phyloP scores from a whole-genome alignment of 495 filamentous ascomycete species.

The Penicillium tannophilum region DNA sequence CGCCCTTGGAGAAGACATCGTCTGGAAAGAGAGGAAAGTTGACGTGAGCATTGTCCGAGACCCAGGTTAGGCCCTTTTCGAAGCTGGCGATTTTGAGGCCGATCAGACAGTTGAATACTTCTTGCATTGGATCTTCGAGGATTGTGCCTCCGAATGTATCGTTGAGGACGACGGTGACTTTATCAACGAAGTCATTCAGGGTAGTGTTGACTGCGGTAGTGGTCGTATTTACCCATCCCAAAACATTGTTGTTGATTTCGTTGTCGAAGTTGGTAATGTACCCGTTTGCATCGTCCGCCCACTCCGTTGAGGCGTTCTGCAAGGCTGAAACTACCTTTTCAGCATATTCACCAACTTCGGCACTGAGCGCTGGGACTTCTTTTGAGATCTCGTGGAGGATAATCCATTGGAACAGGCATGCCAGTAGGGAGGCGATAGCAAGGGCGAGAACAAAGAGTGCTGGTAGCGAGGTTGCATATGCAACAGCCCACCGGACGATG shows the following conservation, averaged over 20 bases:
- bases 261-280: conserved; percentile 67
- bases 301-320: conserved; percentile 70
- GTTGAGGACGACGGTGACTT: conserved; percentile 71
- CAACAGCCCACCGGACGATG: conserved; percentile 79
- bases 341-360: conserved; percentile 80
- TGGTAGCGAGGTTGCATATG: conserved; percentile 81
- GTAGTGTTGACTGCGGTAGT: conserved; percentile 83
- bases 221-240: conserved; percentile 85
- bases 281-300: conserved; percentile 76
- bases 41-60: conserved; percentile 81
- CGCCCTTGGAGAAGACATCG: conserved; percentile 83
- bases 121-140: conserved; percentile 70
- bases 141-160: conserved; percentile 78
- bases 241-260: conserved; percentile 79
- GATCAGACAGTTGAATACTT: conserved; percentile 74
- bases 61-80: conserved; percentile 86
- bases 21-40: conserved; percentile 75
- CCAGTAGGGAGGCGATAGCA: conserved; percentile 79
- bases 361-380: conserved; percentile 72
- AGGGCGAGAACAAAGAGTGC: conserved; percentile 88
- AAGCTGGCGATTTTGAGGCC: conserved; percentile 74
- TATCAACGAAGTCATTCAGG: conserved; percentile 75
- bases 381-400: conserved; percentile 72
- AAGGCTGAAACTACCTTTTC: conserved; percentile 74
- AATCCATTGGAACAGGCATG: conserved; percentile 83